Base-by-base conservation (phyloP, 495 filamentous ascomycete species). In the Penicillium nucicola region DNA sequence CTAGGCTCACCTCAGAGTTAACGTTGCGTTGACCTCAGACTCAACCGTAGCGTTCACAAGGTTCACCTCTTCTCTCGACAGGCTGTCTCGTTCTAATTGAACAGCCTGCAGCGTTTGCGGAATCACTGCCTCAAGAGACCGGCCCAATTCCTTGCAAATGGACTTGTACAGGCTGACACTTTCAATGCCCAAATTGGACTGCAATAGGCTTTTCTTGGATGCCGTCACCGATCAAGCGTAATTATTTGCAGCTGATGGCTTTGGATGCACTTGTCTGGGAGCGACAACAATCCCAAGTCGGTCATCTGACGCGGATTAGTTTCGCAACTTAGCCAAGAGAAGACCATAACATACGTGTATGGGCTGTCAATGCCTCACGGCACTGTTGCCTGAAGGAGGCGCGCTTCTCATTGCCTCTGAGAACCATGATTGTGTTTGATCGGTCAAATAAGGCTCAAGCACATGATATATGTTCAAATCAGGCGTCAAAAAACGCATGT, bases 261-360 rank as follows among this genome's bases (percentile, higher is more conserved):
- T 11, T 22, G 39, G 34, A 30, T 20, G 33, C 19, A 47, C 20
- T 3, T 38, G 12, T 8, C 35, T 38, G 33, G 44, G 33, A 47
- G 44, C 44, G 19, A 47, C 19, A 19, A 34, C 19, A 33, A 47
- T 33, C 20, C 44, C 33, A 37, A 47, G 44, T 47, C 33, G 44
- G 32, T 37, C 18, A 38, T 37, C 44, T 47, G 22, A 30, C 4
- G 22, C 4, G 23, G 13, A 23, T 42, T 30, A 30, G 13, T 28
- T 14, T 30, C 22, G 6, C 13, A n/a, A n/a, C n/a, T n/a, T n/a
- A n/a, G n/a, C n/a, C n/a, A n/a, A 30, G 40, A 30, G n/a, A 30
- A 25, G n/a, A 42, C 13, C 10, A 36, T 36, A 36, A 36, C n/a
- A n/a, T 30, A 42, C 22, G 17, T 13, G 31, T 42, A 30, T 42